Base-by-base conservation (phyloP, 1,139 yeast species). In the Yamadazyma pseudoaaseri region DNA sequence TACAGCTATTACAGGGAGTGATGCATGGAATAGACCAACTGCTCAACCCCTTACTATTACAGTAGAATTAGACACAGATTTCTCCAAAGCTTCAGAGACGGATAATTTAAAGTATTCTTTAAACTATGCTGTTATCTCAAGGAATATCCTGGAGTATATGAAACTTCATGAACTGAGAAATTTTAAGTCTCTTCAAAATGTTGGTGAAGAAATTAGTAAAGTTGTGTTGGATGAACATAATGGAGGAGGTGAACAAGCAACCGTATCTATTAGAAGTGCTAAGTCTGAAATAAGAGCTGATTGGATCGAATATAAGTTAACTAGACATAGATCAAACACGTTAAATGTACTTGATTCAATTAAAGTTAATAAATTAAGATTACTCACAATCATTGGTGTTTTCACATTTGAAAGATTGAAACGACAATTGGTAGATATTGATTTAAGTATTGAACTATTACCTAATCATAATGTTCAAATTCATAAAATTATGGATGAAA, bases 401-500 rank as follows among this genome's bases (percentile, higher is more conserved):
- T 90, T 87, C 61, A 83, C 90, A 1, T 86, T 89, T 59, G 98
- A 92, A 55, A 68, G 97, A 41, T 58, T 81, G 22, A 82, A 84
- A 50, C 77, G 77, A 45, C 98, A 92, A 58, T 79, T 76, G 40
- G 84, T 86, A 7, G 69, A 78, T 16, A 64, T 90, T 21, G 85
- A 82, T 43, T 48, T 82, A 27, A 56, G 60, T 20, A 52, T 81
- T 26, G 62, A 60, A 6, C 55, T 81, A 38, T 57, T 64, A 4
- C 55, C 70, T 13, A 58, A 59, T 41, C 54, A 68, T 3, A 53
- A 57, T 23, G 49, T 64, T 13, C 50, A 52, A 31, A 57, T 64
- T 17, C 65, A 58, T 39, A 44, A 52, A 13, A 57, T 79, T 14
- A 65, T 79, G 20, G 72, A 70, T 23, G 64, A 61, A 12, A 68